These are phyloP conservation scores for Podospora bellae-mahoneyi DNA, from an alignment of 495 filamentous ascomycete genomes.

Conservation along the genomic window DNA sequence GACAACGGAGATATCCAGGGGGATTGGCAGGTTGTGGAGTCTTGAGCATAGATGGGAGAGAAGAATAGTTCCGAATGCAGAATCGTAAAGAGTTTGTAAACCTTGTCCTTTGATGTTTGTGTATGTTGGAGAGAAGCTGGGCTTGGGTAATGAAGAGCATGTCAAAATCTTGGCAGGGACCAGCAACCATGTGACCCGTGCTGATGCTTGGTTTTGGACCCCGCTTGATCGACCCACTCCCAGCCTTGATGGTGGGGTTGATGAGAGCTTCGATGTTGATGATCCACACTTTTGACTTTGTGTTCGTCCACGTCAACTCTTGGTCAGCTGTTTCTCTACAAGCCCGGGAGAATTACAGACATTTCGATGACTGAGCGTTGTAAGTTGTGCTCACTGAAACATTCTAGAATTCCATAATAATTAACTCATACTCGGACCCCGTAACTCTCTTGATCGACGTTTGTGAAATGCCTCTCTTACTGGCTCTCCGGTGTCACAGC, in stretches of 20 bases:
- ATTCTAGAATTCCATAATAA: background rate
- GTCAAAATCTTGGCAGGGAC: background rate
- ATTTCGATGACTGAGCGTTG: too few species aligned
- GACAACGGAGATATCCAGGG: background rate
- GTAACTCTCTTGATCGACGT: background rate
- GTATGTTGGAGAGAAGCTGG: too few species aligned
- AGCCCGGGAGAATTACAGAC: background rate
- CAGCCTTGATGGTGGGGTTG: background rate
- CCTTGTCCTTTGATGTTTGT: background rate
- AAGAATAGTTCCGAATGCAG: background rate
- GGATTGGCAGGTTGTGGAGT: background rate
- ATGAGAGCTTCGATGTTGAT: background rate
- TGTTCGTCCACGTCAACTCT: background rate
- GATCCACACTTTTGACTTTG: background rate
- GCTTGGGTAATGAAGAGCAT: background rate
- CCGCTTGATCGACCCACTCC: background rate
- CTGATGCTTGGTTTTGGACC: background rate
- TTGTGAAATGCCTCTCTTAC: background rate
- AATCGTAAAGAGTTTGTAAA: background rate
- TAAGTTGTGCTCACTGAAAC: too few species aligned
- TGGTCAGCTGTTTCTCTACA: background rate
- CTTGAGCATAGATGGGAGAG: background rate
- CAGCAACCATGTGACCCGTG: background rate
- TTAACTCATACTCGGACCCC: background rate
- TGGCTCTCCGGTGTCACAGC: background rate